Evolutionary conservation across 805 yeast genomes (phyloP).

Genomic region (Pichia cabralensis): DNA sequence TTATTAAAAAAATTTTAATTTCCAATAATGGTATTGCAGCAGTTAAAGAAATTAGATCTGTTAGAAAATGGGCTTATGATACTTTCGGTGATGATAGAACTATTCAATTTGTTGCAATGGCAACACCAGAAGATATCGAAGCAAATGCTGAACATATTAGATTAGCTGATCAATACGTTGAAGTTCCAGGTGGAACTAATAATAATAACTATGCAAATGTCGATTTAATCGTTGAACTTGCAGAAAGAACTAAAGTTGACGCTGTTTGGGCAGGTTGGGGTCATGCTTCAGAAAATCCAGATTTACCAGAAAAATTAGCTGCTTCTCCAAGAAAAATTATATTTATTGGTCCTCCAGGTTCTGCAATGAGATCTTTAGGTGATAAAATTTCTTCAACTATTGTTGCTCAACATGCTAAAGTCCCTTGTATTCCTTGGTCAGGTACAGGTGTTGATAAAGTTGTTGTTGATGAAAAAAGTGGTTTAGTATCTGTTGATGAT

Average conservation of each 20-base stretch:
- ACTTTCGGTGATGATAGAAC: conserved; percentile 96
- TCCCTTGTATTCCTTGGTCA: conserved; percentile 99
- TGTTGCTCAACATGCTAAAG: conserved; percentile 97
- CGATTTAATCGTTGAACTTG: conserved; percentile 91
- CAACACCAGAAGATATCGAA: conserved; percentile 97
- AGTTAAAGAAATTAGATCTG: conserved; percentile 94
- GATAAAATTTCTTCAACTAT: conserved; percentile 96
- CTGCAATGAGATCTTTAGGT: conserved; percentile 99
- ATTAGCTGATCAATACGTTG: conserved; percentile 98
- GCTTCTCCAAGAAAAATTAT: conserved; percentile 84
- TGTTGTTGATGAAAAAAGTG: conserved; percentile 51
- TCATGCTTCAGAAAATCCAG: conserved; percentile 98
- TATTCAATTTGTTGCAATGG: conserved; percentile 94
- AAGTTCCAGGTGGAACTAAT: conserved; percentile 98
- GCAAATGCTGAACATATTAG: conserved; percentile 97
- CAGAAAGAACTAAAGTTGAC: conserved; percentile 92
- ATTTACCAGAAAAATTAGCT: conserved; percentile 86
- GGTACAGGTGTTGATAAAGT: conserved; percentile 95
- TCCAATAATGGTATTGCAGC: conserved; percentile 99
- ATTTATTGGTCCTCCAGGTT: conserved; percentile 98
- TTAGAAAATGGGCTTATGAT: conserved; percentile 98
- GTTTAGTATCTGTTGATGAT: conserved; percentile 83
- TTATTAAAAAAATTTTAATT: conserved; percentile 76
- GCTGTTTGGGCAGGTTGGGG: conserved; percentile 99
- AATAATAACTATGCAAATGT: conserved; percentile 98